A percentile compares a stretch with the other conserved stretches of the same genome.
These are phyloP conservation scores for Fusarium annulatum DNA, from an alignment of 2,329 filamentous ascomycete species.

Conservation along the genomic window DNA sequence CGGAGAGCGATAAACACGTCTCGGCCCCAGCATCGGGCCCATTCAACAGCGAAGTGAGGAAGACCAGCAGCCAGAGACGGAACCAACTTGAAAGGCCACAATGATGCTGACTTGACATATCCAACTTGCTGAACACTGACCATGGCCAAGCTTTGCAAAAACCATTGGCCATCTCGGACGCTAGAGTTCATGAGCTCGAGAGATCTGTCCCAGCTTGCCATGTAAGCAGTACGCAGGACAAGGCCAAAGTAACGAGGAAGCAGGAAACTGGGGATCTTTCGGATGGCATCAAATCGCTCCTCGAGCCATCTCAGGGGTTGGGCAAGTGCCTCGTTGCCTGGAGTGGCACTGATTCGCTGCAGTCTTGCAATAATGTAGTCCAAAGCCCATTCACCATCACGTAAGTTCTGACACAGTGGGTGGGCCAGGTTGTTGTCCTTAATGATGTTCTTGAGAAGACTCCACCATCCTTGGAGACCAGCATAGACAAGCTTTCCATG, in stretches of 20 bases:
- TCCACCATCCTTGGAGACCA: slow-evolving; percentile 99
- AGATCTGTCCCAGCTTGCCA: slow-evolving; percentile 80
- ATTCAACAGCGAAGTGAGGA: slow-evolving; percentile 92
- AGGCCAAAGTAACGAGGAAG: slow-evolving; percentile 94
- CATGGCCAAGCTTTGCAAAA: slow-evolving; percentile 88
- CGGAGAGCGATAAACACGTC: slow-evolving; percentile 97
- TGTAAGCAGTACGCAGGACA: slow-evolving; percentile 87
- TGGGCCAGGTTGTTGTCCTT: slow-evolving; percentile 91
- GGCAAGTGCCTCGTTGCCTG: slow-evolving; percentile 70
- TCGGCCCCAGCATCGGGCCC: slow-evolving; percentile 96
- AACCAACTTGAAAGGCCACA: slow-evolving; percentile 87
- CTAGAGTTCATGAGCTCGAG: slow-evolving; percentile 83
- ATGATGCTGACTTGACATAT: slow-evolving; percentile 86
- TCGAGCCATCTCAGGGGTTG: slow-evolving; percentile 82
- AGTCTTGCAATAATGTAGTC: slow-evolving; percentile 87
- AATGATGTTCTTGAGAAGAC: slow-evolving; percentile 85
- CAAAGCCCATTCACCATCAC: slow-evolving; percentile 90
- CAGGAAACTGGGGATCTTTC: slow-evolving; percentile 86
- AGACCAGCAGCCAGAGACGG: slow-evolving; percentile 91
- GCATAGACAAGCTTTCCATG: slow-evolving; percentile 91
- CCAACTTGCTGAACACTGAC: slow-evolving; percentile 93
- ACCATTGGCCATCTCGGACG: slow-evolving; percentile 84
- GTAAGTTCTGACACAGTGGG: slow-evolving; percentile 90
- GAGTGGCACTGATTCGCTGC: slow-evolving; percentile 73
- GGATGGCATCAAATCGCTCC: slow-evolving; percentile 86